Evolutionary conservation across 768 basidiomycete genomes (phyloP).

Genomic region (Boletus pseudopeckii): DNA sequence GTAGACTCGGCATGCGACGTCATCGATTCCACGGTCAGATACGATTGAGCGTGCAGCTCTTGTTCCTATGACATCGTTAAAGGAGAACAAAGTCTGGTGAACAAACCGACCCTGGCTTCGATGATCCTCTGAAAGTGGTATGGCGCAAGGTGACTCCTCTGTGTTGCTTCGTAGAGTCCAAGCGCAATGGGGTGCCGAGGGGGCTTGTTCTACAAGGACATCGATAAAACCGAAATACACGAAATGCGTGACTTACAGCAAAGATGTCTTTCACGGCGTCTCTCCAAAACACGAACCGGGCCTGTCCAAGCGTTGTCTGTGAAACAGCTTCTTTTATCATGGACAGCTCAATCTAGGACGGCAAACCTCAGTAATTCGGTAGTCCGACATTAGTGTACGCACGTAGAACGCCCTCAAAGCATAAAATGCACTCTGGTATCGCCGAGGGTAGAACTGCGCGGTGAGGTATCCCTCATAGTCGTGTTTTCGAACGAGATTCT

Average conservation of each 20-base stretch:
- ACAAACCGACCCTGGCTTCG: slow-evolving; percentile 68
- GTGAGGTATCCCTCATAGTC: slow-evolving; percentile 80
- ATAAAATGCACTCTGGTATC: slow-evolving; percentile 63
- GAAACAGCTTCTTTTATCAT: slow-evolving; percentile 75
- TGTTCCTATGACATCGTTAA: slow-evolving; percentile 46
- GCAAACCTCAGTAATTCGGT: slow-evolving; percentile 4
- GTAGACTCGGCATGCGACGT: slow-evolving; percentile 77
- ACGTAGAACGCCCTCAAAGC: slow-evolving; percentile 84
- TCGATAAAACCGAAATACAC: slow-evolving; percentile 10
- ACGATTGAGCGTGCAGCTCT: slow-evolving; percentile 61
- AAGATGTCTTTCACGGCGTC: slow-evolving; percentile 69
- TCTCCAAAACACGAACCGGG: slow-evolving; percentile 86
- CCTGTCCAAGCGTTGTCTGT: slow-evolving; percentile 69
- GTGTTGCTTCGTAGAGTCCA: slow-evolving; percentile 59
- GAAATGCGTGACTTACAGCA: slow-evolving; percentile 45
- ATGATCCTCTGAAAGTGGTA: slow-evolving; percentile 84
- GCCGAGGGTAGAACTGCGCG: slow-evolving; percentile 68
- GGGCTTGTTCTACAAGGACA: slow-evolving; percentile 56
- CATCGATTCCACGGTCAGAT: slow-evolving; percentile 65
- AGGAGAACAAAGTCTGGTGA: background rate
- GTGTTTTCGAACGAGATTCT: slow-evolving; percentile 65
- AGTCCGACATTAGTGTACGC: slow-evolving; percentile 31
- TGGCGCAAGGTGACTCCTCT: slow-evolving; percentile 48
- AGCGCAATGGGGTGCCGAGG: slow-evolving; percentile 79
- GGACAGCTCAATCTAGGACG: slow-evolving; percentile 68